phyloP scores from a whole-genome alignment of 768 basidiomycete genomes.

The Mycena galericulata region DNA sequence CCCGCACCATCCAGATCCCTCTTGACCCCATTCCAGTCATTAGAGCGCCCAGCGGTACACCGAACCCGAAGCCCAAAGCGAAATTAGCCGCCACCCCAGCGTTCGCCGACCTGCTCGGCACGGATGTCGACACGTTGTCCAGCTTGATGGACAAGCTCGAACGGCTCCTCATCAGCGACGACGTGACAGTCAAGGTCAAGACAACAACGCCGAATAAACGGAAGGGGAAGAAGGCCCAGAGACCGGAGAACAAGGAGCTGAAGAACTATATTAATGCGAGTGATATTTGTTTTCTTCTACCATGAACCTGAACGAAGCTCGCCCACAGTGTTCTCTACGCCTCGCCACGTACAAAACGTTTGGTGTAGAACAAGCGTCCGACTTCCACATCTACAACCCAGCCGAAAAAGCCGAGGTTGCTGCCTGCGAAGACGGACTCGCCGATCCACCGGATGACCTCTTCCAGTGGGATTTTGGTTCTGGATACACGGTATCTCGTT shows the following conservation, averaged over 20 bases:
- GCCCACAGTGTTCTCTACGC: slow-evolving; percentile 13
- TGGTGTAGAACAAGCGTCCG: slow-evolving; percentile 18
- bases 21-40: slow-evolving; percentile 19
- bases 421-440: slow-evolving; percentile 5
- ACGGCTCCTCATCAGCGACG: slow-evolving; percentile 14
- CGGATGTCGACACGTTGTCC: slow-evolving; percentile 20
- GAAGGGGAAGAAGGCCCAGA: slow-evolving; percentile 13
- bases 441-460: slow-evolving; percentile 6
- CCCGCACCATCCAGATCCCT: slow-evolving; percentile 24
- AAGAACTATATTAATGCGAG: slow-evolving; percentile 12
- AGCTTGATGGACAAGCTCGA: slow-evolving; percentile 15
- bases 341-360: slow-evolving; percentile 17
- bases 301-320: slow-evolving; percentile 15
- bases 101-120: slow-evolving; percentile 22
- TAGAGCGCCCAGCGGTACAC: background rate
- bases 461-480: slow-evolving; percentile 28
- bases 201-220: slow-evolving; percentile 15
- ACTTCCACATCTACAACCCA: slow-evolving; percentile 23
- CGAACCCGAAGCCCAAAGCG: slow-evolving; percentile 9
- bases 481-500: slow-evolving; percentile 23
- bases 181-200: slow-evolving; percentile 12
- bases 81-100: slow-evolving; percentile 17
- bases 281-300: slow-evolving; percentile 8
- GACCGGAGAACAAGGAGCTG: slow-evolving; percentile 1
- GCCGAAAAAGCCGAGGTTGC: slow-evolving; percentile 8